These are phyloP conservation scores for Yamadazyma membranifaciens DNA, from an alignment of 1,139 yeast genomes.

Conservation along the genomic window DNA sequence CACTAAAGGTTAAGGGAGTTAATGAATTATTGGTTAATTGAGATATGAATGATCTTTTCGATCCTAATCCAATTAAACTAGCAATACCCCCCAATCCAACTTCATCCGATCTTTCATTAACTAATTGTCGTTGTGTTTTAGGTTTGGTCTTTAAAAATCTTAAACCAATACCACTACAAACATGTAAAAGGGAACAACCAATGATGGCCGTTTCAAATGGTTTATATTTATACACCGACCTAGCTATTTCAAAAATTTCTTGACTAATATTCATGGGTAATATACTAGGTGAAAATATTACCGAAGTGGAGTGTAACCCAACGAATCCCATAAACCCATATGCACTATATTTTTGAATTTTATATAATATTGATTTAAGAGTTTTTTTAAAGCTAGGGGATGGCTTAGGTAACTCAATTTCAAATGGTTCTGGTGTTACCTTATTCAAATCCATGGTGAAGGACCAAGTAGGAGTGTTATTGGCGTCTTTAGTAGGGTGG, in stretches of 20 bases:
- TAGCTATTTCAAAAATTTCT: slow-evolving; percentile 57
- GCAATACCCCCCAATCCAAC: slow-evolving; percentile 62
- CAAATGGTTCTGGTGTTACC: slow-evolving; percentile 19
- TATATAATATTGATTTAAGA: slow-evolving; percentile 13
- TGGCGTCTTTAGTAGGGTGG: too few species aligned
- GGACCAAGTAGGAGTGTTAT: too few species aligned
- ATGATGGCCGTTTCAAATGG: slow-evolving; percentile 51
- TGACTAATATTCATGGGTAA: slow-evolving; percentile 47
- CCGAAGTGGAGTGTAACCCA: slow-evolving; percentile 57
- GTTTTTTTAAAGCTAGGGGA: slow-evolving; percentile 9
- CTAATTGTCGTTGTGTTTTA: slow-evolving; percentile 9
- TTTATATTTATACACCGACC: slow-evolving; percentile 57
- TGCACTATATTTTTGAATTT: slow-evolving; percentile 61
- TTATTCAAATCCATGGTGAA: slow-evolving; percentile 2
- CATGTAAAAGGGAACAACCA: slow-evolving; percentile 50
- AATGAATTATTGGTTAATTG: slow-evolving; percentile 20
- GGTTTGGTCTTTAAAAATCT: slow-evolving; percentile 27
- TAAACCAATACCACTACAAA: slow-evolving; percentile 52
- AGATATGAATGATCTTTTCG: slow-evolving; percentile 45
- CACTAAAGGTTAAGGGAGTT: slow-evolving; percentile 58
- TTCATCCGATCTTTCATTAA: slow-evolving; percentile 32
- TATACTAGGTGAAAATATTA: slow-evolving; percentile 52
- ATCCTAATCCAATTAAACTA: slow-evolving; percentile 53
- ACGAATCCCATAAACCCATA: slow-evolving; percentile 57
- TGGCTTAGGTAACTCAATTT: slow-evolving; percentile 9